A percentile compares a stretch with the other conserved stretches of the same genome.
phyloP scores from a whole-genome alignment of 768 basidiomycete genomes.

The Leucosporidium scottii region DNA sequence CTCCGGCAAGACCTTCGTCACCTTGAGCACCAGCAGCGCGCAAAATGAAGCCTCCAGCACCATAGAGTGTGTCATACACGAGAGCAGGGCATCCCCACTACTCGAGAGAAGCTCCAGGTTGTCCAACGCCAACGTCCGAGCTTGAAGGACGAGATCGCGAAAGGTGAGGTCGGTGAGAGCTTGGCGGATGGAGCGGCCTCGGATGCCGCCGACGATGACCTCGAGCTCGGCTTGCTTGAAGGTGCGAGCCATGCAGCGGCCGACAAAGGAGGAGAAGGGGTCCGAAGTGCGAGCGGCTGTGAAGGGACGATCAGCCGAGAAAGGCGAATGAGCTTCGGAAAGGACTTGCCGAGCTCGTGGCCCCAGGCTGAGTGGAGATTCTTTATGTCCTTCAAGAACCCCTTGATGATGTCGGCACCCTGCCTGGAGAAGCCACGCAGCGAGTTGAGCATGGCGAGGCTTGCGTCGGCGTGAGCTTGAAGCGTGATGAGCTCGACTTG shows the following conservation, averaged over 20 bases:
- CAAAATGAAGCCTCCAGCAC: background rate
- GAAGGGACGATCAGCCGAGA: background rate
- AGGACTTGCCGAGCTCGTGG: background rate
- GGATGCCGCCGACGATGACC: background rate
- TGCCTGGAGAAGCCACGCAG: background rate
- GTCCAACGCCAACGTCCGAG: background rate
- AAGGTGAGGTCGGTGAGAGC: background rate
- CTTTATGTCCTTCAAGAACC: background rate
- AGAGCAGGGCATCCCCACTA: background rate
- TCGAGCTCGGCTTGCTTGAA: background rate
- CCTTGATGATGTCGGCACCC: background rate
- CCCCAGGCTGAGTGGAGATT: background rate
- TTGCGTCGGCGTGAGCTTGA: background rate
- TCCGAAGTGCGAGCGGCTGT: background rate
- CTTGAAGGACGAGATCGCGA: background rate
- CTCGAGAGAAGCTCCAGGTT: background rate
- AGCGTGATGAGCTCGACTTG: background rate
- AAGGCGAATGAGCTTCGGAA: background rate
- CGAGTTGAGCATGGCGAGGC: background rate
- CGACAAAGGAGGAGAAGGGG: background rate
- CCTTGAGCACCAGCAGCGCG: background rate
- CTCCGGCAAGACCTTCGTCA: background rate
- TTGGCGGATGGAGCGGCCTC: background rate
- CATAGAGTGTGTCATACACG: background rate
- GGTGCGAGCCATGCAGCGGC: background rate